Evolutionary conservation across 495 filamentous ascomycete genomes (phyloP).

Genomic region (Xylaria castorea): DNA sequence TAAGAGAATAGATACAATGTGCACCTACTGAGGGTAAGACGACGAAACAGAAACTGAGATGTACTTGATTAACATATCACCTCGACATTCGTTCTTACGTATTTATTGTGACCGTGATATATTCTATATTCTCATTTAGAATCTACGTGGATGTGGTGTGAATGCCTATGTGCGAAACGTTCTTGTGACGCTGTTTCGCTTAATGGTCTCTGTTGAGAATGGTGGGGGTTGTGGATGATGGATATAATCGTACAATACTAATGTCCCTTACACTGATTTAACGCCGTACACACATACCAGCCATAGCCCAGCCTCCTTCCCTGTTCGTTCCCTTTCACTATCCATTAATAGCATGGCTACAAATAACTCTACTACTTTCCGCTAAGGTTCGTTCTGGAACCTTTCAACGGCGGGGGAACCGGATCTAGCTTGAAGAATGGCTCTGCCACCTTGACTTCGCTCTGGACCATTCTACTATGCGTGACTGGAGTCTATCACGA

Average conservation of each 20-base stretch:
- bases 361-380: background rate
- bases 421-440: background rate
- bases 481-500: background rate
- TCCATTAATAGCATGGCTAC: background rate
- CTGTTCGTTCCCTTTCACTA: background rate
- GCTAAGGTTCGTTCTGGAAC: background rate
- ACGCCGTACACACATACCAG: background rate
- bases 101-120: background rate
- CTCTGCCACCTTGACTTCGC: background rate
- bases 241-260: conserved; percentile 1
- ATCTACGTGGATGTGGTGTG: no score
- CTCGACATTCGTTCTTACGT: background rate
- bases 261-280: background rate
- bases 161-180: background rate
- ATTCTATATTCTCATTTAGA: background rate
- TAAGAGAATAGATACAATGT: background rate
- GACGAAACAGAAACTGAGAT: background rate
- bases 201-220: background rate
- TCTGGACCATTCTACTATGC: background rate
- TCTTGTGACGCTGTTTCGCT: background rate
- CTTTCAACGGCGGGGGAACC: background rate
- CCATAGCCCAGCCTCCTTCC: background rate
- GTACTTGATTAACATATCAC: background rate
- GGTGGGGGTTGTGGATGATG: background rate
- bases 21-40: no score